These are phyloP conservation scores for Taphrina communis DNA, from an alignment of 1,139 yeast genomes.

Conservation along the genomic window DNA sequence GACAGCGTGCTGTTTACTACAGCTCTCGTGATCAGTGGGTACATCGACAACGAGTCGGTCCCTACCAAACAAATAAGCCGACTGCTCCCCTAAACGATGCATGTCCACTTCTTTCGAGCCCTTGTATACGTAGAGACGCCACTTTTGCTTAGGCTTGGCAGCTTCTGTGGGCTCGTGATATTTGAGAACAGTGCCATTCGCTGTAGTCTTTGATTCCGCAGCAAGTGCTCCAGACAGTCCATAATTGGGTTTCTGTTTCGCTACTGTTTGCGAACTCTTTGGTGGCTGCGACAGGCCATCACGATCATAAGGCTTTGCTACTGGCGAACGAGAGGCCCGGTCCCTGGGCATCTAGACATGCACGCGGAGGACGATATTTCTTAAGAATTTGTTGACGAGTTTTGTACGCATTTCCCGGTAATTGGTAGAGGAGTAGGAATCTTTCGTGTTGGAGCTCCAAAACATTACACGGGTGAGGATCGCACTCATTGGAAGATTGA, in stretches of 20 bases:
- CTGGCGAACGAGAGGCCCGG: neutral
- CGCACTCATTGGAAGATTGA: too few species aligned
- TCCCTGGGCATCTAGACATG: constrained; percentile 1
- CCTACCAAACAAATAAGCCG: constrained; percentile 58
- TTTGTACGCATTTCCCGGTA: too few species aligned
- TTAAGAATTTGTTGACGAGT: neutral
- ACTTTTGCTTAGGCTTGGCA: constrained; percentile 51
- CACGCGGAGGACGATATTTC: neutral
- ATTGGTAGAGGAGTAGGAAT: too few species aligned
- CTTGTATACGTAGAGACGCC: constrained; percentile 49
- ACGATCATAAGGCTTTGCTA: neutral
- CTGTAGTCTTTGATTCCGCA: constrained; percentile 54
- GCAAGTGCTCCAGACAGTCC: constrained; percentile 59
- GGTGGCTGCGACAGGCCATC: neutral
- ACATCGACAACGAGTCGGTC: constrained; percentile 58
- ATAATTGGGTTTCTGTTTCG: constrained; percentile 54
- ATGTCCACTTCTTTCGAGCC: constrained; percentile 48
- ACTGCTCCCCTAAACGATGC: constrained; percentile 50
- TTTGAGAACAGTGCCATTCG: constrained; percentile 55
- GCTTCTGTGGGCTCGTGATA: constrained; percentile 58
- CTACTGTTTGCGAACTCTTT: neutral
- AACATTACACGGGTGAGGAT: too few species aligned
- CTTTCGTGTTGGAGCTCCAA: too few species aligned
- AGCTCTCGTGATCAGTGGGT: constrained; percentile 55
- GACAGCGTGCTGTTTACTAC: constrained; percentile 64